Evolutionary conservation across 2,329 filamentous ascomycete species (phyloP).

Genomic region (Fusarium palustre): DNA sequence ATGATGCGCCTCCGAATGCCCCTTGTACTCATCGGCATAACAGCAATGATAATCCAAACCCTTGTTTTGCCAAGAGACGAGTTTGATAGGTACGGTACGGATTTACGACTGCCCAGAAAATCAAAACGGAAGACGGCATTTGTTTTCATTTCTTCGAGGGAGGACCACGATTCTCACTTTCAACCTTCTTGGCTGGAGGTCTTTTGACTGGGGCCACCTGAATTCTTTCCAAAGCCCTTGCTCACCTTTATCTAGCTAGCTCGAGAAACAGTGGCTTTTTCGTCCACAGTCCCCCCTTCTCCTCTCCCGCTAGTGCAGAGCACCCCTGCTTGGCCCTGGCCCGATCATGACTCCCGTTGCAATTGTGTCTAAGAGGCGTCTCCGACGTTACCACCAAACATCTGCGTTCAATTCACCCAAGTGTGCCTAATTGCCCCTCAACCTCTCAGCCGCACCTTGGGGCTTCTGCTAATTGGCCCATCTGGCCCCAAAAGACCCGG

Average conservation of each 20-base stretch:
- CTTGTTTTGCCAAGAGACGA: conserved; percentile 17
- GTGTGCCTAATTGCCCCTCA: conserved; percentile 37
- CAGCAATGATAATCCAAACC: neutral
- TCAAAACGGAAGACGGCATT: conserved; percentile 31
- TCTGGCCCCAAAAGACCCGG: neutral
- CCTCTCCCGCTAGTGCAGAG: conserved; percentile 10
- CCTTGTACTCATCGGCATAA: neutral
- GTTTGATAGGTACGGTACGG: neutral
- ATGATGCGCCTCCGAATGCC: neutral
- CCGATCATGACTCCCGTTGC: conserved; percentile 6
- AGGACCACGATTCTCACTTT: conserved; percentile 9
- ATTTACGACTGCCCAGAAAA: conserved; percentile 34
- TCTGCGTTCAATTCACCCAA: conserved; percentile 20
- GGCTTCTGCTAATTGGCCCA: conserved; percentile 32
- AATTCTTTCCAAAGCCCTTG: conserved; percentile 30
- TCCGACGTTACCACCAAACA: conserved; percentile 23
- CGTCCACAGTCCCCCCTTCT: conserved; percentile 23
- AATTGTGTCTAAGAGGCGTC: conserved; percentile 20
- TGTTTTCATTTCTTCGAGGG: neutral
- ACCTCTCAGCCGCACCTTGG: conserved; percentile 45
- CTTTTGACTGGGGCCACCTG: conserved; percentile 22
- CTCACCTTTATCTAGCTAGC: conserved; percentile 23
- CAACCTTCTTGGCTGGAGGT: conserved; percentile 15
- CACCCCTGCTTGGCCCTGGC: conserved; percentile 17
- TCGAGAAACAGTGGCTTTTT: conserved; percentile 23